Base-by-base conservation (phyloP, 202 grass and related monocot genomes). In the Brachypodium distachyon region DNA sequence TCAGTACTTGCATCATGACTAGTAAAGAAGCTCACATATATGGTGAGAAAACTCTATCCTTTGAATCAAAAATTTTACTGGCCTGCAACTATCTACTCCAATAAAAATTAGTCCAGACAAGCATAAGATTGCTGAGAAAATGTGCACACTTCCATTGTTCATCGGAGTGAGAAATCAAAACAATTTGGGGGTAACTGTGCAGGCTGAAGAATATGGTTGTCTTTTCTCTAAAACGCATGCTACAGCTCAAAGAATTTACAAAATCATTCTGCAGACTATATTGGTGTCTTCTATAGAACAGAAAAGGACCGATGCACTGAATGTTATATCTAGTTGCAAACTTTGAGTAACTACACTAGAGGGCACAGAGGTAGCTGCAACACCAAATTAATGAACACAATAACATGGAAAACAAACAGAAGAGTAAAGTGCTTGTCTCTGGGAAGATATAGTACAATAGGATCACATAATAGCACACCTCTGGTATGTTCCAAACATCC, bases 401-500 rank as follows among this genome's bases (percentile, higher is more conserved):
- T 18, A 47, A 67, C 37, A 65, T 0, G 28, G 25, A 67, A 73
- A 73, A 4, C 9, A 11, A 42, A 60, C 9, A 51, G 3, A 48
- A 78, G 1, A 2, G 31, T 12, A 13, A n/a, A 21, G 22, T 10
- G 2, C 67, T 36, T 62, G 41, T 31, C 14, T 44, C 3, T 40
- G 31, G 22, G 46, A 71, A 42, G 43, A 62, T 67, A 72, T 19
- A 41, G 23, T 48, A 46, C 43, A 61, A 69, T 3, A 43, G 9
- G 60, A 32, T 63, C 8, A 61, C 21, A 70, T 66, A 72, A 38
- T 55, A 67, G 49, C 40, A 80, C 52, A 92, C 95, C 89, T 87
- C 77, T 34, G 91, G 95, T 67, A 82, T 90, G 43, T 92, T 78
- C 89, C 91, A 98, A 32, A 94, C 91, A 18, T 98, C 79, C 4